Evolutionary conservation across 257 asterid species (phyloP).

Genomic region (Leonotis leonurus): DNA sequence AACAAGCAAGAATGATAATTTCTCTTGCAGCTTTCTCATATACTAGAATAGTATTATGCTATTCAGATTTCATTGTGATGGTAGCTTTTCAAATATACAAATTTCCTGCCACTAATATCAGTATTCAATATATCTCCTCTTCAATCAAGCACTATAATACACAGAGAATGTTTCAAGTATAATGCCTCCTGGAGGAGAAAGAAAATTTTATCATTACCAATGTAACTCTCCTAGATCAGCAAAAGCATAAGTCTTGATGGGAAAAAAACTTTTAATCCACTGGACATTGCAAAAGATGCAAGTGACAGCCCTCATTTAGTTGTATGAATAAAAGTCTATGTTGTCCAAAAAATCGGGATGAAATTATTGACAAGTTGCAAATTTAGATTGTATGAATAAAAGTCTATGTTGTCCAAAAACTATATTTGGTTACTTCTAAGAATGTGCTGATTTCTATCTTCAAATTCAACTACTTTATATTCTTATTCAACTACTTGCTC

Average conservation of each 20-base stretch:
- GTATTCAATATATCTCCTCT: background rate
- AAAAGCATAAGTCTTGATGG: background rate
- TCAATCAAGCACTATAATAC: constrained; percentile 2
- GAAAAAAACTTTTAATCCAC: background rate
- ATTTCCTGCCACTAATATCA: background rate
- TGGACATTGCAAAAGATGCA: background rate
- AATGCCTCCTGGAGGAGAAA: background rate
- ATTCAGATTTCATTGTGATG: too few species aligned
- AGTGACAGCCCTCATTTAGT: background rate
- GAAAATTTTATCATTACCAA: background rate
- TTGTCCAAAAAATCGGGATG: background rate
- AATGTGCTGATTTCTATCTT: too few species aligned
- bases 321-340: background rate
- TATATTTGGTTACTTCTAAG: too few species aligned
- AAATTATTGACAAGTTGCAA: background rate
- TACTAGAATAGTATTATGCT: background rate
- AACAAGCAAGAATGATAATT: constrained; percentile 5
- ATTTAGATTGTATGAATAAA: background rate
- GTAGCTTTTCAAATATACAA: background rate
- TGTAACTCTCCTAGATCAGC: background rate
- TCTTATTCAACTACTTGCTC: too few species aligned
- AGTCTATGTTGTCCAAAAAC: background rate
- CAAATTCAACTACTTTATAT: too few species aligned
- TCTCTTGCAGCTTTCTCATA: background rate
- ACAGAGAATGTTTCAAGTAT: background rate